Evolutionary conservation across 352 stramenopile genomes (phyloP).

Genomic region (Phytophthora sansomeana): DNA sequence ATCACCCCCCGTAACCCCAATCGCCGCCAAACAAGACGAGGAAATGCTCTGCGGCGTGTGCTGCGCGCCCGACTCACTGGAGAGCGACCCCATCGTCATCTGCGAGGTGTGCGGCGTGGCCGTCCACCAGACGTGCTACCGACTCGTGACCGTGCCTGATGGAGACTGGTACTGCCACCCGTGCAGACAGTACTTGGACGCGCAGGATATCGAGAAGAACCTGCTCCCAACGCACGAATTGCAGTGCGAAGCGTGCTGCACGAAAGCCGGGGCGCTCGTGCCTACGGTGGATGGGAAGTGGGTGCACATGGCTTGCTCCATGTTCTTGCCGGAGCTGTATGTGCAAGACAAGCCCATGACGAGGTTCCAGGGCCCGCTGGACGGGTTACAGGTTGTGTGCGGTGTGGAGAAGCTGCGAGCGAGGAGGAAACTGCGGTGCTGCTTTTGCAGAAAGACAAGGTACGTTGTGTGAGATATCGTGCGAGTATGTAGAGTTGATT

Average conservation of each 20-base stretch:
- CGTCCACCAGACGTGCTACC: constrained; percentile 87
- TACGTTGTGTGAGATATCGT: constrained; percentile 17
- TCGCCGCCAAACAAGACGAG: constrained; percentile 35
- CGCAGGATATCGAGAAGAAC: constrained; percentile 49
- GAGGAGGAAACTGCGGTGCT: constrained; percentile 71
- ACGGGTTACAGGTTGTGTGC: constrained; percentile 64
- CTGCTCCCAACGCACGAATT: constrained; percentile 65
- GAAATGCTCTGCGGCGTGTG: constrained; percentile 75
- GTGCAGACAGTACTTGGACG: constrained; percentile 63
- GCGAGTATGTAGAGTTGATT: too few relatives aligned
- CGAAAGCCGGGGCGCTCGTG: constrained; percentile 63
- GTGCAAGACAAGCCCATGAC: constrained; percentile 39
- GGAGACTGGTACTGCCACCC: constrained; percentile 82
- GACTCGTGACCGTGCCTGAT: constrained; percentile 67
- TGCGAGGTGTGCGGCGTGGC: constrained; percentile 77
- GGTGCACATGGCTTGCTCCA: constrained; percentile 83
- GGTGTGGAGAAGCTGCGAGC: constrained; percentile 64
- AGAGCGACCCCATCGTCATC: constrained; percentile 82
- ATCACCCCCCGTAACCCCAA: neutral
- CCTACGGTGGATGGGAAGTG: constrained; percentile 55
- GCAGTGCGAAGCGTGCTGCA: constrained; percentile 59
- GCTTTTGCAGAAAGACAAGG: constrained; percentile 72
- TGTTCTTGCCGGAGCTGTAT: constrained; percentile 83
- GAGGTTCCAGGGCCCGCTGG: constrained; percentile 33
- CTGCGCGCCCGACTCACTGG: constrained; percentile 65